Percentiles rank a stretch among this genome's conserved stretches.
These are phyloP conservation scores for Novymonas esmeraldas DNA, from an alignment of 208 protist species.

Conservation along the genomic window DNA sequence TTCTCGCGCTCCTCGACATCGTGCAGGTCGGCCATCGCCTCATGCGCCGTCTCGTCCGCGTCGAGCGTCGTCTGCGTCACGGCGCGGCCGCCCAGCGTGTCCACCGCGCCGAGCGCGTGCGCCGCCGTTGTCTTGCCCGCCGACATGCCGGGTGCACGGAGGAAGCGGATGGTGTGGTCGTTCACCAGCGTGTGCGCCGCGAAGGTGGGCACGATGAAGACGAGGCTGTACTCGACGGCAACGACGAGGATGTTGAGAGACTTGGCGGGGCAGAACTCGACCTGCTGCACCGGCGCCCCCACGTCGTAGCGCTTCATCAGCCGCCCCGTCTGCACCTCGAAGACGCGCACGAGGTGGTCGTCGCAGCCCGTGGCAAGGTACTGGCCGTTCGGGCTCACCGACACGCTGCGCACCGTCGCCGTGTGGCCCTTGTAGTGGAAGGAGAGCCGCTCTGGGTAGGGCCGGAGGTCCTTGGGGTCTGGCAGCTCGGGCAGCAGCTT, in stretches of 20 bases:
- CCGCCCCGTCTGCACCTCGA: slow-evolving; percentile 97
- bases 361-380: slow-evolving; percentile 97
- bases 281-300: slow-evolving; percentile 85
- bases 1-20: slow-evolving; percentile 88
- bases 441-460: slow-evolving; percentile 97
- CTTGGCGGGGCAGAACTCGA: slow-evolving; percentile 95
- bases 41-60: slow-evolving; percentile 80
- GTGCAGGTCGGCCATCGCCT: slow-evolving; percentile 74
- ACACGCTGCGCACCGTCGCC: slow-evolving; percentile 91
- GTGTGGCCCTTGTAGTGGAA: slow-evolving; percentile 97
- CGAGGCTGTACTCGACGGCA: slow-evolving; percentile 87
- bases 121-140: slow-evolving; percentile 24
- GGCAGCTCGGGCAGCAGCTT: slow-evolving; percentile 98
- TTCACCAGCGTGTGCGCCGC: slow-evolving; percentile 83
- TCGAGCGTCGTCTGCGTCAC: slow-evolving; percentile 85
- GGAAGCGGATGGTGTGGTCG: slow-evolving; percentile 88
- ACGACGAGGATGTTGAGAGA: slow-evolving; percentile 90
- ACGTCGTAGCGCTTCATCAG: slow-evolving; percentile 94
- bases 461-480: slow-evolving; percentile 97
- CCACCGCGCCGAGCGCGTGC: slow-evolving; percentile 44
- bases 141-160: slow-evolving; percentile 72
- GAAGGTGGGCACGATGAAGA: slow-evolving; percentile 90
- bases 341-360: slow-evolving; percentile 97
- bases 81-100: slow-evolving; percentile 67
- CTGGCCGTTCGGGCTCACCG: slow-evolving; percentile 96